Conservation (phyloP, 176 grass and related monocot genomes). For the Phyllostachys edulis region DNA sequence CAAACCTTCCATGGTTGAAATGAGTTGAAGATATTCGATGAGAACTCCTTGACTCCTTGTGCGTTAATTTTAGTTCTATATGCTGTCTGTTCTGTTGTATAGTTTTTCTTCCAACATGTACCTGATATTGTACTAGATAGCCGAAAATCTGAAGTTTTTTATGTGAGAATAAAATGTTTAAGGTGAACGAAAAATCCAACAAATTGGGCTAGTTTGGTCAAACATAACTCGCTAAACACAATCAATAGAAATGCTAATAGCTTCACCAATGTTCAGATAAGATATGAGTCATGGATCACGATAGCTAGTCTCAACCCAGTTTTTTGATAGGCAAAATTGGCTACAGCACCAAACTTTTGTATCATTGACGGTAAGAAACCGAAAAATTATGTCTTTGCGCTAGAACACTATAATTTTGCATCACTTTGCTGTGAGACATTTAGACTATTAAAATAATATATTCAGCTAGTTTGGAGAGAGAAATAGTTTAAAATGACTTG, state of each 20-base stretch:
- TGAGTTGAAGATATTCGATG: neutral
- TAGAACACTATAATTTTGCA: no score
- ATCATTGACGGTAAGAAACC: no score
- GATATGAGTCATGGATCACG: conserved; percentile 28
- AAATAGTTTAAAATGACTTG: no score
- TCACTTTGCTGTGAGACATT: no score
- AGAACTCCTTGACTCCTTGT: neutral
- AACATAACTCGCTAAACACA: neutral
- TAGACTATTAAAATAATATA: no score
- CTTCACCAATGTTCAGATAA: neutral
- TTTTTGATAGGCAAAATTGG: neutral
- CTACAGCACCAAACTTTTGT: no score
- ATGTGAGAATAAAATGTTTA: neutral
- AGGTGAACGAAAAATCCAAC: neutral
- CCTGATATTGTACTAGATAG: neutral
- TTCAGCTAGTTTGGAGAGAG: no score
- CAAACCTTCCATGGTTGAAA: neutral
- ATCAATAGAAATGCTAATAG: neutral
- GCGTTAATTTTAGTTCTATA: neutral
- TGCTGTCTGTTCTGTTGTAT: neutral
- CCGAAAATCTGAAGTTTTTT: neutral
- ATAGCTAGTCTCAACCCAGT: neutral
- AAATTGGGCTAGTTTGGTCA: neutral
- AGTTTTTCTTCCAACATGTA: neutral
- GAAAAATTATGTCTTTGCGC: no score